These are phyloP conservation scores for Backusella macrospora DNA, from an alignment of 192 early-diverging fungal species.

Conservation along the genomic window DNA sequence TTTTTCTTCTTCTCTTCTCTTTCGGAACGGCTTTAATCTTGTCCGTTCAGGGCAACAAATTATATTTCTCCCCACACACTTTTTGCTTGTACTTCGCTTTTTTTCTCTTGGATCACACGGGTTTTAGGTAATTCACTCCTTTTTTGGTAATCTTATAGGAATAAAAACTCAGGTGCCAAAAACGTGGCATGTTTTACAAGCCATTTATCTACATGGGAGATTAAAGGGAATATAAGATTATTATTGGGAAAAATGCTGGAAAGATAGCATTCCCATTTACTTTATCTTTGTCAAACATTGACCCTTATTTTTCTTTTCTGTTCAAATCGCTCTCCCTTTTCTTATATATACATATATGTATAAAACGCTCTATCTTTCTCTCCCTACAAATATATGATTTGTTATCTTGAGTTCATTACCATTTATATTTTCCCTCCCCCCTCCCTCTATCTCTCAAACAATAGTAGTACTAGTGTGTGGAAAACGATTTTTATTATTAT, in stretches of 20 bases:
- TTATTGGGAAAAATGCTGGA: not conserved
- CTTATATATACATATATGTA: too few species aligned
- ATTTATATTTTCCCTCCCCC: not conserved
- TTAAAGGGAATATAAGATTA: not conserved
- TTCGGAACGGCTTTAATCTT: not conserved
- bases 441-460: not conserved
- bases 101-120: not conserved
- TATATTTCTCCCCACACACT: not conserved
- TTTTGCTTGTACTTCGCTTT: too few species aligned
- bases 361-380: too few species aligned
- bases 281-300: not conserved
- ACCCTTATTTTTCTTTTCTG: conserved; percentile 6
- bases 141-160: not conserved
- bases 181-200: conserved; percentile 14
- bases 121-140: conserved; percentile 6
- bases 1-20: too few species aligned
- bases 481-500: not conserved
- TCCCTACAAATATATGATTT: too few species aligned
- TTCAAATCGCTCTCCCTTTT: not conserved
- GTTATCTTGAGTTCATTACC: not conserved
- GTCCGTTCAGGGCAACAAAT: conserved; percentile 2
- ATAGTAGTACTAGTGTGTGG: too few species aligned
- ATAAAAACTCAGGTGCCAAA: conserved; percentile 6
- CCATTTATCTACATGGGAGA: not conserved
- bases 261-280: not conserved